A percentile compares a stretch with the other conserved stretches of the same genome.
These are phyloP conservation scores for Nemania sp. DNA, from an alignment of 2,329 filamentous ascomycete genomes.

Conservation along the genomic window DNA sequence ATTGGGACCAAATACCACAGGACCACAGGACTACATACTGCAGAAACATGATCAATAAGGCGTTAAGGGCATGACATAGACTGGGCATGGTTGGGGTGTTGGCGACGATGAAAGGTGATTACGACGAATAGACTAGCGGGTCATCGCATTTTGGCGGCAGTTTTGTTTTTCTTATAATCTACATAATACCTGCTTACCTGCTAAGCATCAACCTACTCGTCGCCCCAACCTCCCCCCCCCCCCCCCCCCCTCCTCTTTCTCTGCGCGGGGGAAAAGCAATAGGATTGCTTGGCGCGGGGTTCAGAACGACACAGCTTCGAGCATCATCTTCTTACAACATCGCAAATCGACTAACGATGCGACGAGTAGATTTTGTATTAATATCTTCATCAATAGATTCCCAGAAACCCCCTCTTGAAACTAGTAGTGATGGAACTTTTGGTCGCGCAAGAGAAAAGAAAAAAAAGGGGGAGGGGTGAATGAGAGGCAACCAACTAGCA, in stretches of 20 bases:
- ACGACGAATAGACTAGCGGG: slow-evolving; percentile 24
- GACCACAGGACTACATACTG: too few relatives aligned
- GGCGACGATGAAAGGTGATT: not conserved
- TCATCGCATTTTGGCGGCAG: slow-evolving; percentile 12
- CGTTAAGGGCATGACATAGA: slow-evolving; percentile 23
- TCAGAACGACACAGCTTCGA: not conserved
- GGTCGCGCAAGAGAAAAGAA: not conserved
- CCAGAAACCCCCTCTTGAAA: not conserved
- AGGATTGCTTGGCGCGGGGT: not conserved
- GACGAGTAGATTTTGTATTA: too few relatives aligned
- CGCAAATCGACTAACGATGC: not conserved
- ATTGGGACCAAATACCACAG: not conserved
- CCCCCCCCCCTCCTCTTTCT: too few relatives aligned
- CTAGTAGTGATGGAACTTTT: not conserved
- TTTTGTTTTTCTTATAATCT: slow-evolving; percentile 1
- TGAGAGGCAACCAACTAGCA: not conserved
- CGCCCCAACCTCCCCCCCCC: too few relatives aligned
- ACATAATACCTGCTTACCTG: not conserved
- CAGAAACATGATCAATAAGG: slow-evolving; percentile 18
- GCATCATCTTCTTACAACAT: not conserved
- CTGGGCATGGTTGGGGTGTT: slow-evolving; percentile 20
- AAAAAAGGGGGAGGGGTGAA: too few relatives aligned
- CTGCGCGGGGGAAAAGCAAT: not conserved
- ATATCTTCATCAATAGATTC: too few relatives aligned
- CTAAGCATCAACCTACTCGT: not conserved